Evolutionary conservation across 768 basidiomycete species (phyloP).

Genomic region (Hypholoma fasciculare): DNA sequence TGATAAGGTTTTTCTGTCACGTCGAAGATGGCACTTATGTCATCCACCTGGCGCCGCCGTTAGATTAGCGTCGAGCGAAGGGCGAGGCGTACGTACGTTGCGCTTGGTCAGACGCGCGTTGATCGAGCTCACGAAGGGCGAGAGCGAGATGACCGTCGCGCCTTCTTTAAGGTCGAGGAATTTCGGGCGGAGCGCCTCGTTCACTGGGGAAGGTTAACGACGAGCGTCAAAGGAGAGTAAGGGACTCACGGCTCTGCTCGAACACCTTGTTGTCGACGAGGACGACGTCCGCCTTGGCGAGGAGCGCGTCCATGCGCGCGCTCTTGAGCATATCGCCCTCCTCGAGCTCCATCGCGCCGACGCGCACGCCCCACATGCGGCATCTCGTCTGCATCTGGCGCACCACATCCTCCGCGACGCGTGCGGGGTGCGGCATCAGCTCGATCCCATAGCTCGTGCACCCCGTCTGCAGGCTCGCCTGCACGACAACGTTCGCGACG

Average conservation of each 20-base stretch:
- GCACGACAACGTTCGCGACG: slow-evolving; percentile 82
- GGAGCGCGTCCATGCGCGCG: slow-evolving; percentile 61
- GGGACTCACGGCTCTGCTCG: slow-evolving; percentile 62
- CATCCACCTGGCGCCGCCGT: slow-evolving; percentile 52
- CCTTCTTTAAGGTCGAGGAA: slow-evolving; percentile 96
- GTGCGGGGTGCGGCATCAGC: slow-evolving; percentile 74
- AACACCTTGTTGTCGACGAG: slow-evolving; percentile 90
- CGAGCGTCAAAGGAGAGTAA: too few species aligned
- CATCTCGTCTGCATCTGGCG: slow-evolving; percentile 75
- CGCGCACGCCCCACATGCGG: slow-evolving; percentile 87
- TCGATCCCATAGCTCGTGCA: slow-evolving; percentile 80
- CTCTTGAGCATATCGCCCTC: slow-evolving; percentile 86
- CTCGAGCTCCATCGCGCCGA: slow-evolving; percentile 76
- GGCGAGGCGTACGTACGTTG: slow-evolving; percentile 51
- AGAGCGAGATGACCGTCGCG: slow-evolving; percentile 85
- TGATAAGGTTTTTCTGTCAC: slow-evolving; percentile 67
- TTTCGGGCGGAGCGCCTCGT: slow-evolving; percentile 82
- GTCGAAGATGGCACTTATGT: slow-evolving; percentile 82
- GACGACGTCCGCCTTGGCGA: slow-evolving; percentile 86
- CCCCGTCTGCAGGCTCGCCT: slow-evolving; percentile 79
- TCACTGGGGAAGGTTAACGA: too few species aligned
- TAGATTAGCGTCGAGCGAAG: slow-evolving; percentile 2
- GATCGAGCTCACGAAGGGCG: slow-evolving; percentile 76
- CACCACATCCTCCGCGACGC: slow-evolving; percentile 75
- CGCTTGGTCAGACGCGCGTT: slow-evolving; percentile 81